Evolutionary conservation across 2,329 filamentous ascomycete genomes (phyloP), one percentile per base, ranked within the genome.

Genomic region (Stemphylium lycopersici): DNA sequence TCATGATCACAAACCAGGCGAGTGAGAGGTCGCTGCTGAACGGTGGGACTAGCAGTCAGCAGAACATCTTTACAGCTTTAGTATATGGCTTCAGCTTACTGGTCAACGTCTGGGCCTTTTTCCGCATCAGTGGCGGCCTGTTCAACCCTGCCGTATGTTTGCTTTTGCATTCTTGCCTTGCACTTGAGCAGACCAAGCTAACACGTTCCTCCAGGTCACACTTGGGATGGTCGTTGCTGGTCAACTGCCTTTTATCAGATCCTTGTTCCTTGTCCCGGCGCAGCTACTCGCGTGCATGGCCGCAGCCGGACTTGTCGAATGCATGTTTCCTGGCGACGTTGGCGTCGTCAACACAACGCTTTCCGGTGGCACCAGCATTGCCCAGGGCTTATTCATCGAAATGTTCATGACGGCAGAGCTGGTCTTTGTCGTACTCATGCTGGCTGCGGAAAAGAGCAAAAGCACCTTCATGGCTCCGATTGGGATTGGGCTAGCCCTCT

Each of bases 91-190:
- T 74, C 13, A 65, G 61, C 37, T 52, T 72, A 16, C 40, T 71
- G 34, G 69, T 73, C 0, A 71, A 70, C 50, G 68, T 63, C 0
- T 74, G 69, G 71, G 62, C 67, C 0, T 73, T 74, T 31, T 73
- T 65, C 34, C 53, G 68, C 4, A 72, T 71, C n/a, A 66, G 60
- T 33, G 66, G 69, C 1, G 56, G 57, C 2, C 34, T 66, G 31
- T 58, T 65, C 29, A 63, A 60, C 41, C 52, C 57, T 33, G 52
- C 59, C 4, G 61, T 76, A 55, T 49, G 50, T 50, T 8, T 22
- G 2, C 48, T 29, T 37, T 6, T 49, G 48, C 33, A 22, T 16
- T 37, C 40, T 3, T 16, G 26, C 4, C 24, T 36, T 12, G 22
- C 3, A 18, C 29, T 45, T 5, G 11, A 4, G 3, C 1, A 7